Base-by-base conservation (phyloP, 192 early-diverging fungal genomes). In the Podila verticillata region DNA sequence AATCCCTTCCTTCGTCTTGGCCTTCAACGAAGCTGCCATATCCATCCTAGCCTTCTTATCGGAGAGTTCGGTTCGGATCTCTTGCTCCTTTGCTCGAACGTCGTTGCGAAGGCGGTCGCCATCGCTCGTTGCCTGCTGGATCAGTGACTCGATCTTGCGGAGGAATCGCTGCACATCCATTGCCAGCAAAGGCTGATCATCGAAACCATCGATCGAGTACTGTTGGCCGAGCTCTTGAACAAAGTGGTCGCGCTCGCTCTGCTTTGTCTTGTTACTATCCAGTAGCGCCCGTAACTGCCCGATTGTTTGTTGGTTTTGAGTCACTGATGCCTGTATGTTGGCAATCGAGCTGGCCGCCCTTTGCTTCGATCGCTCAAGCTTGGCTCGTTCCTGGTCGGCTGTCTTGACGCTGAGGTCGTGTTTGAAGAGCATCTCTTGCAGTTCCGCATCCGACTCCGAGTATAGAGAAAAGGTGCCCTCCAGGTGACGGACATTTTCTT, bases 381-480 rank as follows among this genome's bases (percentile, higher is more conserved):
- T 66, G 34, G 64, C n/a, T 17, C 64, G 77, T 12, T 66, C 66
- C 54, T 72, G 70, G 48, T 86, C 86, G 12, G 82, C 73, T 24
- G 74, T 65, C 47, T 60, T 74, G 3, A 74, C 30, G 34, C 72
- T 78, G 26, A 70, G 69, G 6, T 77, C 68, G 26, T 84, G 78
- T 56, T 88, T 87, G 7, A 83, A 77, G 9, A 89, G 68, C 85
- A 93, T 84, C 36, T 70, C 70, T 39, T 87, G 60, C 29, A 95
- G 84, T 22, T 93, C 90, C 49, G 86, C 83, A 70, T 93, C 91
- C 2, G 89, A 85, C 63, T 93, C 89, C 72, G 68, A 31, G 47
- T 80, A 80, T 2, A 72, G 64, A 0, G 59, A 54, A 63, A 80
- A 80, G 6, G 58, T 65, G 24, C 77, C 77, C 30, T 80, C 77